These are phyloP conservation scores for Calonectria pseudoreteaudii DNA, from an alignment of 2,329 filamentous ascomycete genomes.

Conservation along the genomic window DNA sequence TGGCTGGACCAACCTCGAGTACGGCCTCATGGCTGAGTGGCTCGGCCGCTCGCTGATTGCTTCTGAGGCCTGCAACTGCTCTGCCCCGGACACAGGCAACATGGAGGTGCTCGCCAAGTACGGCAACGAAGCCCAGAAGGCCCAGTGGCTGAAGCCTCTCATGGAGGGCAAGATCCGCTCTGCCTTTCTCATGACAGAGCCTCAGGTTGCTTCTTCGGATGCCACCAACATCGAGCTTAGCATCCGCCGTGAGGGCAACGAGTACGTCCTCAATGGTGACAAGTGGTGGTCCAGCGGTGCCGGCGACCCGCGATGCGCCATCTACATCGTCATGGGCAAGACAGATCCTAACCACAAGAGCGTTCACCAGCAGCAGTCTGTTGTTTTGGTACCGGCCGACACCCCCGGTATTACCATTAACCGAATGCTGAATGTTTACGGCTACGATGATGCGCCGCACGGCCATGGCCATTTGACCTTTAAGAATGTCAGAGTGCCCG, in stretches of 20 bases:
- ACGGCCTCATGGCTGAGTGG: conserved; percentile 97
- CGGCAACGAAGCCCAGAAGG: conserved; percentile 86
- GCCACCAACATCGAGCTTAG: conserved; percentile 91
- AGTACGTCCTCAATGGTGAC: conserved; percentile 92
- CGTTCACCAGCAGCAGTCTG: conserved; percentile 90
- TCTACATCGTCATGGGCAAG: conserved; percentile 99
- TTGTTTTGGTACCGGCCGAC: conserved; percentile 85
- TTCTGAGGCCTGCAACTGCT: conserved; percentile 89
- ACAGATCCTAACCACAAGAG: conserved; percentile 80
- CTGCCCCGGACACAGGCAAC: conserved; percentile 92
- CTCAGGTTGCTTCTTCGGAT: conserved; percentile 87
- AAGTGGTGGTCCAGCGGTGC: conserved; percentile 99
- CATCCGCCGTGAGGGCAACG: conserved; percentile 85
- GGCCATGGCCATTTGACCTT: conserved; percentile 95
- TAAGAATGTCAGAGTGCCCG: conserved; percentile 88
- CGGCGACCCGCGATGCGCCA: conserved; percentile 89
- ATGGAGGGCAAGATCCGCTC: conserved; percentile 88
- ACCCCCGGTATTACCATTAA: conserved; percentile 91
- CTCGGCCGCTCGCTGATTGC: conserved; percentile 87
- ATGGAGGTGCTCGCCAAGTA: conserved; percentile 97
- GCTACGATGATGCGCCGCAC: conserved; percentile 98
- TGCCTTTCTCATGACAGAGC: conserved; percentile 95
- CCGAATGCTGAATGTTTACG: conserved; percentile 93
- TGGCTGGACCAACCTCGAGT: conserved; percentile 95
- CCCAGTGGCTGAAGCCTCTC: conserved; percentile 83